Conservation (phyloP, 176 grass and related monocot genomes). For the Triticum urartu region DNA sequence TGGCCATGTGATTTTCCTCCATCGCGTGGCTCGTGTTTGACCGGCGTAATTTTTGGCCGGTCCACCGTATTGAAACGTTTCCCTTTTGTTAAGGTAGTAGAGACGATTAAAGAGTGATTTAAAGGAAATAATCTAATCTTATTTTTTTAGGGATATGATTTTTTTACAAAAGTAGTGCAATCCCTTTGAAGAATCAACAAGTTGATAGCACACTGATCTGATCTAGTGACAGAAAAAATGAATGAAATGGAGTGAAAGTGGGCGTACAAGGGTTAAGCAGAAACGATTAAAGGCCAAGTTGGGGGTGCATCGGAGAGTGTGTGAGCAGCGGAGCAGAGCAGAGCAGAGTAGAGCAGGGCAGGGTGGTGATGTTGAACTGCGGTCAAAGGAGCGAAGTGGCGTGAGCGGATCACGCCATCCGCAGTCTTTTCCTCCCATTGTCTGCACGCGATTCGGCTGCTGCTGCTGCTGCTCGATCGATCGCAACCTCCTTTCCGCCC, state of each 20-base stretch:
- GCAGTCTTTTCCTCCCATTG: not conserved
- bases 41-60: too few relatives aligned
- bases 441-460: not conserved
- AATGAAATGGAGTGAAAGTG: not conserved
- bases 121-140: too few relatives aligned
- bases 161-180: too few relatives aligned
- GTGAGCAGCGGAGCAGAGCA: not conserved
- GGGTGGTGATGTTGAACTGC: not conserved
- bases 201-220: not conserved
- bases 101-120: too few relatives aligned
- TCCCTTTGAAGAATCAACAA: too few relatives aligned
- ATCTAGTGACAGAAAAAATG: not conserved
- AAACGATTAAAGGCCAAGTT: not conserved
- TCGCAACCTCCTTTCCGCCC: not conserved
- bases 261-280: not conserved
- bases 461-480: not conserved
- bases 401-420: constrained; percentile 26
- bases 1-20: too few relatives aligned
- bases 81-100: too few relatives aligned
- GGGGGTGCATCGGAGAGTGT: not conserved
- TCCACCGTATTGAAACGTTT: too few relatives aligned
- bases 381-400: constrained; percentile 10
- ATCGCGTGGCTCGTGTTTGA: too few relatives aligned
- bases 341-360: not conserved
- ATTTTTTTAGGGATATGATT: too few relatives aligned